These are phyloP conservation scores for Sordariomycetes sp. DNA, from an alignment of 2,329 filamentous ascomycete species.

Conservation along the genomic window DNA sequence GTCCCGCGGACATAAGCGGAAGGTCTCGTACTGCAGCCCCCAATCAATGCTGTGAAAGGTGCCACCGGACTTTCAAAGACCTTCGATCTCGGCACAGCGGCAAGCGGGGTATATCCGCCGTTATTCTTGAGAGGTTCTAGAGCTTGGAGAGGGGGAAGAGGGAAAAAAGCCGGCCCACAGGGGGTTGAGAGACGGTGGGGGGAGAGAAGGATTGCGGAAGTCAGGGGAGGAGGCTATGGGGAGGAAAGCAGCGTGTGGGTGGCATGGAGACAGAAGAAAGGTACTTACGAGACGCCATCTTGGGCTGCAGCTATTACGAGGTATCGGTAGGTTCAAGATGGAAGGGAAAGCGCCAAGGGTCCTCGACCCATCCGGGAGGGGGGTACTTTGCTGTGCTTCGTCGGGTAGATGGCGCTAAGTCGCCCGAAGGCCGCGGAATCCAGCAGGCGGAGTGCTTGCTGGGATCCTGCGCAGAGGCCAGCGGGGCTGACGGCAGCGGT, in stretches of 20 bases:
- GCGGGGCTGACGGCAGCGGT: not conserved
- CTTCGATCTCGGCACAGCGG: not conserved
- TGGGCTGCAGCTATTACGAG: conserved; percentile 13
- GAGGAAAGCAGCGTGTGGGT: conserved; percentile 5
- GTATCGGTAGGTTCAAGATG: not conserved
- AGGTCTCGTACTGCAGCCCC: not conserved
- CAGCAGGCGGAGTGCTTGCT: not conserved
- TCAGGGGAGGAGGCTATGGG: not conserved
- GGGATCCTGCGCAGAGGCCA: not conserved
- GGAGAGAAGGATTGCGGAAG: not conserved
- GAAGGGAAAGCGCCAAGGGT: not conserved
- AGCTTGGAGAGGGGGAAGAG: not conserved
- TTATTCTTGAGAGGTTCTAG: not conserved
- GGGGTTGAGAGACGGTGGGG: not conserved
- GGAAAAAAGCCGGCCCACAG: not conserved
- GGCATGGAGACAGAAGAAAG: conserved; percentile 16
- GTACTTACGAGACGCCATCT: conserved; percentile 36
- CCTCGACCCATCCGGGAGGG: not conserved
- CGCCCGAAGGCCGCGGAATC: not conserved
- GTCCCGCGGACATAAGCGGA: not conserved
- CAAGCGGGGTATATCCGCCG: not conserved
- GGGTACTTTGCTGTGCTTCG: not conserved
- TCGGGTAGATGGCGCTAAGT: not conserved
- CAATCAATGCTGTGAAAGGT: conserved; percentile 1
- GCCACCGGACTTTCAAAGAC: not conserved